Evolutionary conservation across 306 rosid genomes (phyloP).

Genomic region (Hylodesmum podocarpum): DNA sequence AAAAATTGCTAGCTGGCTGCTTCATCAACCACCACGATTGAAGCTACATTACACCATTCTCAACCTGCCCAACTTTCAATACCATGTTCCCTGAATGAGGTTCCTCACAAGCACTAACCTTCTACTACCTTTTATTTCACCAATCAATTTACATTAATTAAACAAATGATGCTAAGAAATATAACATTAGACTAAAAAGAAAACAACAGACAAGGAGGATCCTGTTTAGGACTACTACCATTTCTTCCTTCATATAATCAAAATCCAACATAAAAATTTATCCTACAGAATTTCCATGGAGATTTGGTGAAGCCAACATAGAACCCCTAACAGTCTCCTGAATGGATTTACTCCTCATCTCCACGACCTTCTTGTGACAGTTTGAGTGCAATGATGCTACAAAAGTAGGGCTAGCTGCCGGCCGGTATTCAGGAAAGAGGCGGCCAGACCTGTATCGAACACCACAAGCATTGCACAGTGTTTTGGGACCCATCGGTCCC

Average conservation of each 20-base stretch:
- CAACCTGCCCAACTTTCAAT: neutral
- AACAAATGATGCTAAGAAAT: conserved; percentile 46
- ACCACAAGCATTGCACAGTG: conserved; percentile 90
- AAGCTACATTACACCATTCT: conserved; percentile 1
- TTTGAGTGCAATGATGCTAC: conserved; percentile 68
- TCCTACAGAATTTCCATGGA: conserved; percentile 41
- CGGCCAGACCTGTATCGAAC: conserved; percentile 91
- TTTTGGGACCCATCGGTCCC: conserved; percentile 88
- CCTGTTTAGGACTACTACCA: conserved; percentile 42
- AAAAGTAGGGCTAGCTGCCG: conserved; percentile 81
- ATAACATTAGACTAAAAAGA: conserved; percentile 32
- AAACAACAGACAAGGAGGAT: conserved; percentile 46
- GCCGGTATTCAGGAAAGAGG: conserved; percentile 83
- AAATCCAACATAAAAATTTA: conserved; percentile 36
- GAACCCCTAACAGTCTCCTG: conserved; percentile 29
- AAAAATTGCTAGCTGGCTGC: conserved; percentile 10
- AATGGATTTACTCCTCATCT: conserved; percentile 58
- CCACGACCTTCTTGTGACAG: conserved; percentile 80
- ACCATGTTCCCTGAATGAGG: conserved; percentile 32
- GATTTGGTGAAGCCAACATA: conserved; percentile 30
- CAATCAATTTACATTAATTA: conserved; percentile 48
- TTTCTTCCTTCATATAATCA: conserved; percentile 36
- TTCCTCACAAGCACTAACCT: conserved; percentile 35
- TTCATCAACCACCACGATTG: neutral
- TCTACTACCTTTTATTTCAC: conserved; percentile 42